Conservation (phyloP, 2,329 filamentous ascomycete species). For the Neonectria faginata region DNA sequence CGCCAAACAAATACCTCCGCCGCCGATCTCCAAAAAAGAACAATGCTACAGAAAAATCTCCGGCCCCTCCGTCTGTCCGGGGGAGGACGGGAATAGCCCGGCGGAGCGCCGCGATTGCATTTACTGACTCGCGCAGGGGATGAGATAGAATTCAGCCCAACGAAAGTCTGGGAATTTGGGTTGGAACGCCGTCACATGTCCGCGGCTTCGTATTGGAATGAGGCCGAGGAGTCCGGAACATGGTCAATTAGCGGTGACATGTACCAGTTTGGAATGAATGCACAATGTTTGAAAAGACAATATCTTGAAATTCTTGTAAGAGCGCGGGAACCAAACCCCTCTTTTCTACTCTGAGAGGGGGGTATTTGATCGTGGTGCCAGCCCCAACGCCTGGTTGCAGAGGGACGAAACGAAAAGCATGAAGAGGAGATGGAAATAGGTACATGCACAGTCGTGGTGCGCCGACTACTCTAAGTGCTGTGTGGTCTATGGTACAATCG, state of each 20-base stretch:
- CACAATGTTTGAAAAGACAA: background rate
- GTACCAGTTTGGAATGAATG: background rate
- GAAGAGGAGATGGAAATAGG: constrained; percentile 52
- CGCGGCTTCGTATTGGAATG: constrained; percentile 6
- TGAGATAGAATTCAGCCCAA: background rate
- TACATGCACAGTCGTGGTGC: constrained; percentile 49
- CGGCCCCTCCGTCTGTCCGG: constrained; percentile 19
- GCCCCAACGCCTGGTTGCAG: constrained; percentile 39
- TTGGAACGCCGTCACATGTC: constrained; percentile 6
- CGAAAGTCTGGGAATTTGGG: too few relatives aligned
- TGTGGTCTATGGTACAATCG: constrained; percentile 56
- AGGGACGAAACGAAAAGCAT: constrained; percentile 37
- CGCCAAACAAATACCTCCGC: background rate
- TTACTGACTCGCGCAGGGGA: constrained; percentile 7
- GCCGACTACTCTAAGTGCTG: constrained; percentile 48
- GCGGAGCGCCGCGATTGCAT: constrained; percentile 16
- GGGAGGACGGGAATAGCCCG: constrained; percentile 44
- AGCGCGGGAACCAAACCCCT: constrained; percentile 29
- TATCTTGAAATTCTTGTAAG: constrained; percentile 19
- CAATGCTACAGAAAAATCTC: background rate
- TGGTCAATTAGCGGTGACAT: background rate
- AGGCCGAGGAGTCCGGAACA: background rate
- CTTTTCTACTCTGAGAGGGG: constrained; percentile 28
- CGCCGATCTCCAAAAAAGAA: background rate
- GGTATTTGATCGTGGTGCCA: constrained; percentile 23